Evolutionary conservation across 768 basidiomycete genomes (phyloP), one percentile per base, ranked within the genome.

Genomic region (Panaeolus papilionaceus): DNA sequence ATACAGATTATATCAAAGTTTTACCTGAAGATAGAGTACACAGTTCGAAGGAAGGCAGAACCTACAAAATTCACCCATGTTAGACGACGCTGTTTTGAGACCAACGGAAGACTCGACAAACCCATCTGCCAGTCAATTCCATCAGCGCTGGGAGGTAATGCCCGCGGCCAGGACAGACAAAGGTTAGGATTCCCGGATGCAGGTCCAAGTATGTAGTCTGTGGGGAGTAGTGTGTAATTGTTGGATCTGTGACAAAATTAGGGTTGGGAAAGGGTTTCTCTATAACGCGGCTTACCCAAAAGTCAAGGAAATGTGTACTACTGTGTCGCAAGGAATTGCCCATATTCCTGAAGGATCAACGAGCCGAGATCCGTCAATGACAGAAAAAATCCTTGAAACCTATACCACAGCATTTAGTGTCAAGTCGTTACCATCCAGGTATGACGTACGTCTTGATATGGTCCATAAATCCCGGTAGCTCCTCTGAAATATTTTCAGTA

Each of bases 91-190:
- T 40, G 44, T 45, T 7, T 42, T 18, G 23, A 49, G 11, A 49
- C 6, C 20, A 33, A 4, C 3, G 14, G 16, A 16, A 3, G 6
- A 58, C n/a, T 33, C 16, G 28, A 58, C 77, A 33, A 70, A 90
- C 91, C 92, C 62, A 94, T 81, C 75, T 93, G 91, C 93, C 93
- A 94, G 72, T 94, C 93, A 64, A 94, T 84, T 14, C 91, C 93
- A 75, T 93, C 90, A 14, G 88, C 69, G 66, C 83, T 90, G 0
- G 92, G 93, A 8, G 88, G 82, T 20, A 80, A 77, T 4, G 91
- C 92, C 69, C 79, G 81, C 0, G 92, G 92, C 93, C 93, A 94
- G 28, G 91, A 80, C 49, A 94, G 78, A 77, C 93, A 94, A 14
- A 92, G 75, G 67, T 84, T 82, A 0, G 91, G 89, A 73, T 89